Evolutionary conservation across 1,284 basidiomycete genomes (phyloP), one percentile per base, ranked within the genome.

Genomic region (Cryptococcus amylolentus): DNA sequence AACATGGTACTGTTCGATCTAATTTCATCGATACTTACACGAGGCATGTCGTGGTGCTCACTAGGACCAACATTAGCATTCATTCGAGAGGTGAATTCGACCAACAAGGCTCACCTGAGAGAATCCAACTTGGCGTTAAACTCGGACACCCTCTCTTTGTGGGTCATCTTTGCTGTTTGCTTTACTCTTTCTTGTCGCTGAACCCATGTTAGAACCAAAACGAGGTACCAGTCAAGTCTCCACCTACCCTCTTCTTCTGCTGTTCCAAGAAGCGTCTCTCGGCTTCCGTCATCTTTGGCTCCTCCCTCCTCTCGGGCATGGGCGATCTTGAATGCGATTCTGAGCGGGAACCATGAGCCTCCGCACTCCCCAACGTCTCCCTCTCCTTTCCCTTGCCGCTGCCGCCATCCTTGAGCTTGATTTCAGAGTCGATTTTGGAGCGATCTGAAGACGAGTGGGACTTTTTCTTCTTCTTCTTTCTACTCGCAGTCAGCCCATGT

Each of bases 131-230:
- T 90, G 35, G 83, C 73, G 74, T 98, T 98, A 71, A 93, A 91
- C 70, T 93, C 89, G 58, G 85, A 86, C 23, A 98, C 93, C 49
- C 93, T 87, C 60, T 98, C 95, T 78, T 97, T 97, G 79, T 98
- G 95, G 9, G 90, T 91, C 78, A 88, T 89, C 66, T 81, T 81
- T 0, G 94, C 94, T 67, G 89, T 76, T 76, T 86, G 91, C 35
- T 84, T 83, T 26, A 94, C 89, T 66, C 85, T 84, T 60, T 88
- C 85, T n/a, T 84, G 83, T 57, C 95, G 83, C 90, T 54, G 41
- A 28, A 20, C 6, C 7, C 28, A 16, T 18, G 37, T 48, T 37
- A 35, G 4, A 13, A 28, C 35, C 20, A 12, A 52, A 6, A 14
- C n/a, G n/a, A 8, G 27, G 37, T 16, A 10, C 14, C 9, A 3